phyloP scores from a whole-genome alignment of 1,284 basidiomycete species.

The Papiliotrema laurentii region DNA sequence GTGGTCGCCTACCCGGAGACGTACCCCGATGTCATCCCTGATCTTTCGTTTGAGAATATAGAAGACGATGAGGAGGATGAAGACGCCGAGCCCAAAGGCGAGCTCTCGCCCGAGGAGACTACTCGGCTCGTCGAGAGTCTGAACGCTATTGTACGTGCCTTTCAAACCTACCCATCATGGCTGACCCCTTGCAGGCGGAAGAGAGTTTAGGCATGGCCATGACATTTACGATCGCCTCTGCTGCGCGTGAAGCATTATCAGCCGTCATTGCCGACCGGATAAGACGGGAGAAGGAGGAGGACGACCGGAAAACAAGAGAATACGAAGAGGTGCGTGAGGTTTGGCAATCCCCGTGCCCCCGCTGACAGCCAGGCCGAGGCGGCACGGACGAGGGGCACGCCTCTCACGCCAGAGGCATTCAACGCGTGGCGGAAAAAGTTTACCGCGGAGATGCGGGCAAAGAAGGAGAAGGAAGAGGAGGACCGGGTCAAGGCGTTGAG shows the following conservation, averaged over 20 bases:
- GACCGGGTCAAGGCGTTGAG: constrained; percentile 71
- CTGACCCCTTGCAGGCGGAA: constrained; percentile 59
- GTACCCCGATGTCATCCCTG: constrained; percentile 74
- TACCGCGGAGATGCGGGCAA: constrained; percentile 61
- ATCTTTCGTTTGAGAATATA: constrained; percentile 62
- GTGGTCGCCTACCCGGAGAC: constrained; percentile 64
- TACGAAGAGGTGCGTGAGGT: constrained; percentile 64
- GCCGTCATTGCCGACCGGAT: constrained; percentile 59
- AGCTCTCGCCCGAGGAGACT: constrained; percentile 54
- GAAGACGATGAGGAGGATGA: constrained; percentile 45
- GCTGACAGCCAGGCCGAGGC: constrained; percentile 66
- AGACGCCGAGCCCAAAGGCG: constrained; percentile 42
- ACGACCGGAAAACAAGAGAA: constrained; percentile 64
- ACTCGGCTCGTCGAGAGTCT: constrained; percentile 63
- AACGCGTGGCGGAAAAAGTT: constrained; percentile 74
- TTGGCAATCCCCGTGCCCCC: not conserved
- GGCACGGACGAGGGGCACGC: constrained; percentile 80
- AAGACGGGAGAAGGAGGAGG: constrained; percentile 59
- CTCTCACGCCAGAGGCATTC: constrained; percentile 79
- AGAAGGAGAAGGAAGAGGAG: constrained; percentile 68
- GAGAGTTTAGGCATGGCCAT: constrained; percentile 95
- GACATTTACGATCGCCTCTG: constrained; percentile 90
- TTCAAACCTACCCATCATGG: not conserved
- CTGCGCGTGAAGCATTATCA: constrained; percentile 74
- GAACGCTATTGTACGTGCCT: constrained; percentile 58